phyloP scores from a whole-genome alignment of 306 rosid species.

The Fagus crenata region DNA sequence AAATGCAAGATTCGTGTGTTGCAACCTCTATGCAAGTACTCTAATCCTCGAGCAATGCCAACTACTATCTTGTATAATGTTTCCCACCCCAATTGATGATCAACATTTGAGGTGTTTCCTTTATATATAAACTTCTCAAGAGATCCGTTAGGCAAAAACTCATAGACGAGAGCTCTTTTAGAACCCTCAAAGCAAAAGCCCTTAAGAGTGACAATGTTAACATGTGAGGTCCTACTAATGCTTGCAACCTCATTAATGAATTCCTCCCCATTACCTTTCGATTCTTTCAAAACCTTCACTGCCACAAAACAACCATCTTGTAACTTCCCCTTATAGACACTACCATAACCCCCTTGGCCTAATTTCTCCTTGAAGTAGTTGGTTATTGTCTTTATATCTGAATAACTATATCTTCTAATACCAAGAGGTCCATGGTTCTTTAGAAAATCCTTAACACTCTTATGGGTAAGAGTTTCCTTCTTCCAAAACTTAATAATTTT shows the following conservation, averaged over 20 bases:
- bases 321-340: too few relatives aligned
- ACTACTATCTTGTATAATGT: background rate
- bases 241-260: background rate
- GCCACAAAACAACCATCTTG: too few relatives aligned
- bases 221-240: background rate
- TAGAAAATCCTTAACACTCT: too few relatives aligned
- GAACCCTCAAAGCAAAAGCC: background rate
- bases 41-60: slow-evolving; percentile 16
- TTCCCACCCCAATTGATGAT: background rate
- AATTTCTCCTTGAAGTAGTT: too few relatives aligned
- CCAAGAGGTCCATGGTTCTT: background rate
- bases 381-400: slow-evolving; percentile 14
- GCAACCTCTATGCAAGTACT: background rate
- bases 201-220: background rate
- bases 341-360: too few relatives aligned
- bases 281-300: too few relatives aligned
- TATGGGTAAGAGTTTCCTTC: too few relatives aligned
- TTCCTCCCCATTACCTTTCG: too few relatives aligned
- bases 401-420: slow-evolving; percentile 13
- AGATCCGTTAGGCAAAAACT: slow-evolving; percentile 20
- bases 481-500: too few relatives aligned
- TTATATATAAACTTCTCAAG: background rate
- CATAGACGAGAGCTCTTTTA: background rate
- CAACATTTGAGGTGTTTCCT: background rate
- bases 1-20: slow-evolving; percentile 9